phyloP scores from a whole-genome alignment of 805 yeast species.

The Isabelozyma heimii region DNA sequence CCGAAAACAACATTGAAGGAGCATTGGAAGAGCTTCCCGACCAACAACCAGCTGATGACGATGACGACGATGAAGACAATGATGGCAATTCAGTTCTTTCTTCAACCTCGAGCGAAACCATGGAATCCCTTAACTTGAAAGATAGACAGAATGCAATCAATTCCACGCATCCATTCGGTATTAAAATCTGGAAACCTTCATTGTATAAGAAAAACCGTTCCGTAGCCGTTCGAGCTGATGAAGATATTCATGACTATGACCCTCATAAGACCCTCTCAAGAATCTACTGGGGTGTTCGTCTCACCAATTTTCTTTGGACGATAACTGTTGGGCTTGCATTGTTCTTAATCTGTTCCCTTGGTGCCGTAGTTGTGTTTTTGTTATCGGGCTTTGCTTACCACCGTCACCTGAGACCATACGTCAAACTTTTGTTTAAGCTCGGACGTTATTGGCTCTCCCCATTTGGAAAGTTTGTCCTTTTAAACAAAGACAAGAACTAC shows the following conservation, averaged over 20 bases:
- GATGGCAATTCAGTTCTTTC: conserved; percentile 20
- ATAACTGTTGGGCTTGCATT: conserved; percentile 67
- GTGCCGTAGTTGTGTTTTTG: conserved; percentile 46
- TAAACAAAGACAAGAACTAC: conserved; percentile 76
- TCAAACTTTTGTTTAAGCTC: conserved; percentile 54
- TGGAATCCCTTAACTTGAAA: conserved; percentile 82
- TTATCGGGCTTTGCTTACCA: conserved; percentile 40
- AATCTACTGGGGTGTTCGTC: conserved; percentile 58
- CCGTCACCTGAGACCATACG: conserved; percentile 59
- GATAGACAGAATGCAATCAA: conserved; percentile 97
- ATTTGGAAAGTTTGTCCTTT: conserved; percentile 83
- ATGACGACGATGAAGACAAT: conserved; percentile 15
- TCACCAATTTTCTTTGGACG: conserved; percentile 75
- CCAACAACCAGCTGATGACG: conserved; percentile 19
- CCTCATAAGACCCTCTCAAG: conserved; percentile 42
- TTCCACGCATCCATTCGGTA: conserved; percentile 96
- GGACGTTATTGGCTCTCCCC: conserved; percentile 79
- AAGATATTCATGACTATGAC: conserved; percentile 82
- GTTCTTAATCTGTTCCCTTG: conserved; percentile 48
- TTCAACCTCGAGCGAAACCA: conserved; percentile 42
- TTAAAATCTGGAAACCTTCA: conserved; percentile 98
- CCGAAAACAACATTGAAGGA: conserved; percentile 16
- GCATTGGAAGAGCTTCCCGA: conserved; percentile 19
- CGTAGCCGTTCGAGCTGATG: conserved; percentile 86
- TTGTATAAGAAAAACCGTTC: conserved; percentile 89